These are phyloP conservation scores for Penicillium desertorum DNA, from an alignment of 495 filamentous ascomycete species.

Conservation along the genomic window DNA sequence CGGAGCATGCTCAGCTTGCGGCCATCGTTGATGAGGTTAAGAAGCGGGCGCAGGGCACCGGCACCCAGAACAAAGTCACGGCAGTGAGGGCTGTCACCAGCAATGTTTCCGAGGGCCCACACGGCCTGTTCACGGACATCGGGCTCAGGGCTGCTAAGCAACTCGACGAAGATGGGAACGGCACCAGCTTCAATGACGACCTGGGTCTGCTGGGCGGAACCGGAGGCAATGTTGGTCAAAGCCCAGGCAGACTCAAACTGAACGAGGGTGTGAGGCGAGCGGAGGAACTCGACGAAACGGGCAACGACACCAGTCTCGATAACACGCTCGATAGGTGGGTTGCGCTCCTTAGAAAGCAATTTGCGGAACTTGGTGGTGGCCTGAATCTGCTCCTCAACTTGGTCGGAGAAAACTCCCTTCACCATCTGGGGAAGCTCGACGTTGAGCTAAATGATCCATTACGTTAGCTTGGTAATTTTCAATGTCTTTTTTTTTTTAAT, in stretches of 20 bases:
- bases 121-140: slow-evolving; percentile 99
- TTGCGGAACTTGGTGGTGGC: slow-evolving; percentile 99
- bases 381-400: slow-evolving; percentile 96
- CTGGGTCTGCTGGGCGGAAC: slow-evolving; percentile 95
- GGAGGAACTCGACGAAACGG: slow-evolving; percentile 97
- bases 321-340: slow-evolving; percentile 97
- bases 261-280: slow-evolving; percentile 95
- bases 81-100: slow-evolving; percentile 96
- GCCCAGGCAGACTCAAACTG: slow-evolving; percentile 99
- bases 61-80: slow-evolving; percentile 90
- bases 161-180: slow-evolving; percentile 97
- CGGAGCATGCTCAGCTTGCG: slow-evolving; percentile 99
- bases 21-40: slow-evolving; percentile 89
- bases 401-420: slow-evolving; percentile 93
- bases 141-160: slow-evolving; percentile 91
- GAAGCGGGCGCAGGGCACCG: slow-evolving; percentile 85
- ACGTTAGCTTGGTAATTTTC: slow-evolving; percentile 36
- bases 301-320: slow-evolving; percentile 98
- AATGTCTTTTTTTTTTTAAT: slow-evolving; percentile 8
- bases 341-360: slow-evolving; percentile 96
- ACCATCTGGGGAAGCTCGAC: slow-evolving; percentile 99
- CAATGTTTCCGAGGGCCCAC: slow-evolving; percentile 99
- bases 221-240: slow-evolving; percentile 98
- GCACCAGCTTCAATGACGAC: slow-evolving; percentile 98
- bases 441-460: slow-evolving; percentile 67